A percentile compares a stretch with the other conserved stretches of the same genome.
phyloP scores from a whole-genome alignment of 805 yeast genomes.

The baker's yeast (Saccharomyces cerevisiae) region DNA sequence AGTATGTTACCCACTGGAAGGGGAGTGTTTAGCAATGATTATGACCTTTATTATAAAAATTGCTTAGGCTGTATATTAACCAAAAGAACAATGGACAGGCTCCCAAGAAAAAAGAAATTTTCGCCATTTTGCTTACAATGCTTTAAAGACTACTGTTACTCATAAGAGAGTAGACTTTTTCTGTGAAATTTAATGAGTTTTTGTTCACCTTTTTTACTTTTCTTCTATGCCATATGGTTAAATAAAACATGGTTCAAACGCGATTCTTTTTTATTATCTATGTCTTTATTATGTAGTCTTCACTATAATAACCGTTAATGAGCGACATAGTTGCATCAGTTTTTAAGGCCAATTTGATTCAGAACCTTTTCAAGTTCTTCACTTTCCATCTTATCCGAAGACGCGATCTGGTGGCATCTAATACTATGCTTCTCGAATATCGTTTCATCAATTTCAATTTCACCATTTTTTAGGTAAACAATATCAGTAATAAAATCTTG shows the following conservation, averaged over 20 bases:
- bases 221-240: not conserved
- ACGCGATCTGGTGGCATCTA: slow-evolving; percentile 33
- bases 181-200: not conserved
- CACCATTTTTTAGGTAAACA: slow-evolving; percentile 43
- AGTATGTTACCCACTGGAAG: slow-evolving; percentile 46
- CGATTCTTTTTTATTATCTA: not conserved
- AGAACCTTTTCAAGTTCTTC: slow-evolving; percentile 14
- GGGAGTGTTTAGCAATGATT: slow-evolving; percentile 40
- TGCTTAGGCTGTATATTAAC: slow-evolving; percentile 54
- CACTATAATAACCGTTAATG: not conserved
- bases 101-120: slow-evolving; percentile 5
- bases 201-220: not conserved
- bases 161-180: not conserved
- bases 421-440: slow-evolving; percentile 38
- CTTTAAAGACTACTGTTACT: slow-evolving; percentile 34
- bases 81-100: slow-evolving; percentile 43
- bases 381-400: slow-evolving; percentile 18
- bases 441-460: slow-evolving; percentile 42
- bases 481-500: slow-evolving; percentile 54
- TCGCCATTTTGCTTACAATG: slow-evolving; percentile 34
- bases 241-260: not conserved
- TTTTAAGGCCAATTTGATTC: slow-evolving; percentile 3
- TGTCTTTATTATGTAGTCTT: not conserved
- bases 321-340: not conserved
- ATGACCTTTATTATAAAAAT: slow-evolving; percentile 33